A percentile compares a stretch with the other conserved stretches of the same genome.
Evolutionary conservation across 345 rosid species (phyloP).

Genomic region (Lumnitzera racemosa): DNA sequence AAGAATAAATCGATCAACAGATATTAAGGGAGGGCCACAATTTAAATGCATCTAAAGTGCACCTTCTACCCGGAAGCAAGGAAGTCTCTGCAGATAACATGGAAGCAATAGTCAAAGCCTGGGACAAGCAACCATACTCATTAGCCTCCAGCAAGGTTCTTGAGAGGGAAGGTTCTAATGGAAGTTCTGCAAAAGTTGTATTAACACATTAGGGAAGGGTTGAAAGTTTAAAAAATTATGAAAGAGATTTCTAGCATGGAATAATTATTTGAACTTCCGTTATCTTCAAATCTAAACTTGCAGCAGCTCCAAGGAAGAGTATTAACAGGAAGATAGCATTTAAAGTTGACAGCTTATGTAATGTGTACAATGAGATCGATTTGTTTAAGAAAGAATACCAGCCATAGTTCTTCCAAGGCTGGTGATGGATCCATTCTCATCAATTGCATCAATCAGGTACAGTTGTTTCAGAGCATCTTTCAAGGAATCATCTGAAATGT

Average conservation of each 20-base stretch:
- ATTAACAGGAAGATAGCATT: too few species aligned
- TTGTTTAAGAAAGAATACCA: conserved; percentile 36
- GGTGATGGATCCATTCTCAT: conserved; percentile 77
- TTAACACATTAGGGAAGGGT: too few species aligned
- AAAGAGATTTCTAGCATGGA: background rate
- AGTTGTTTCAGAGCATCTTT: conserved; percentile 90
- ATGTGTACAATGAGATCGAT: background rate
- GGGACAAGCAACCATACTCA: conserved; percentile 71
- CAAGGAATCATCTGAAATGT: conserved; percentile 67
- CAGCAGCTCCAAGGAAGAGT: too few species aligned
- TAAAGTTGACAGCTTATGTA: too few species aligned
- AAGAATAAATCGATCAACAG: too few species aligned
- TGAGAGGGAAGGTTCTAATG: conserved; percentile 92
- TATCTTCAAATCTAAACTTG: too few species aligned
- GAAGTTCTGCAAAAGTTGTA: conserved; percentile 58
- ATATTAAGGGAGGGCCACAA: too few species aligned
- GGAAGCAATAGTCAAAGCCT: conserved; percentile 91
- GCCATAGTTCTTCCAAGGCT: conserved; percentile 83
- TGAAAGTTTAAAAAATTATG: background rate
- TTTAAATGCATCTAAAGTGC: background rate
- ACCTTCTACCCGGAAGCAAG: conserved; percentile 74
- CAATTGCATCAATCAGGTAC: conserved; percentile 87
- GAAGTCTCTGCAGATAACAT: conserved; percentile 93
- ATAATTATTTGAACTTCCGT: background rate
- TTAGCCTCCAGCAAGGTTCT: conserved; percentile 90